Evolutionary conservation across 2,329 filamentous ascomycete genomes (phyloP), one percentile per base, ranked within the genome.

Genomic region (Aureobasidium pullulans): DNA sequence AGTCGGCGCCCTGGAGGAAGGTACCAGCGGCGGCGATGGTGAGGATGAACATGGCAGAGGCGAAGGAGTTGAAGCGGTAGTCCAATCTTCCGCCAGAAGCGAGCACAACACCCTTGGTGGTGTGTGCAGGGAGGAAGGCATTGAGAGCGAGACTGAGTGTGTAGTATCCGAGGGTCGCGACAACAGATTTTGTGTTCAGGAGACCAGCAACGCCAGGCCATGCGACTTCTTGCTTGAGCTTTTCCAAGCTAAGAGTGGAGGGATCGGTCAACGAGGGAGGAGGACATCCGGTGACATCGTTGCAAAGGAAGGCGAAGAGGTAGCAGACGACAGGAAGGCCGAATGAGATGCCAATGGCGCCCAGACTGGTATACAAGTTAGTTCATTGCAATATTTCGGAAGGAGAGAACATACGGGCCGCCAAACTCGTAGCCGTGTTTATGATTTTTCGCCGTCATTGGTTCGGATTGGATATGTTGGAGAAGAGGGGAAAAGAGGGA

Each of bases 201-300:
- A 96, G 76, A 1, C 87, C 89, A 50, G 76, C 75, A 52, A 92
- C 71, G 36, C 91, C 92, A 65, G 87, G 88, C 90, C 92, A 96
- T 66, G 88, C 90, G 44, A 90, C 84, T 69, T 96, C 90, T 59
- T 78, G 71, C 77, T 93, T 94, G 66, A 96, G 76, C 66, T 83
- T 82, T 19, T 86, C 82, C 49, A 91, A 76, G 1, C 67, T 65
- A 44, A 71, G 64, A n/a, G 65, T 66, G 6, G 68, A 68, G 34
- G 89, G 91, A 65, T 81, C 80, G 39, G 96, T 81, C 8, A 93
- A 79, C 4, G 89, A 90, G 3, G 92, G 90, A 2, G 89, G 86
- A 48, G 93, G 94, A 70, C 94, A 97, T 61, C 94, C 93, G 8
- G 90, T 87, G 64, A 95, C 79, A 72, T 97, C 92, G 76, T 96